Evolutionary conservation across 2,329 filamentous ascomycete species (phyloP), one percentile per base, ranked within the genome.

Genomic region (Arthroderma uncinatum): DNA sequence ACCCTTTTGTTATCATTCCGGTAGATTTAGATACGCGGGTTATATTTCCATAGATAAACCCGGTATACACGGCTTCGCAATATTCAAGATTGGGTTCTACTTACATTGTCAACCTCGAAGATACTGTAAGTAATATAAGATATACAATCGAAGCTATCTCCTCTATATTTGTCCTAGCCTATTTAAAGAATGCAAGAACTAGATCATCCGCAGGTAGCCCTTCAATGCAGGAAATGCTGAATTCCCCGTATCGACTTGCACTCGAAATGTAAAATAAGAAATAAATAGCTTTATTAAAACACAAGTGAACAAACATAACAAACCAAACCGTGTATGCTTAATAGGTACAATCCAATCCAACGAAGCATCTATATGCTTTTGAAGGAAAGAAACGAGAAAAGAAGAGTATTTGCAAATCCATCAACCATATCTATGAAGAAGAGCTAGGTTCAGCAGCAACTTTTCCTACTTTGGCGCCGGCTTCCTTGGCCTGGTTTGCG

Each of bases 401-500:
- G 19, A 53, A 40, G 16, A 42, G 16, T 10, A 36, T 6, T 7
- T 4, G 25, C 25, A 52, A 33, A 56, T 30, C 30, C 10, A 37
- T 57, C 34, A 55, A 16, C 33, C 40, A 21, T 47, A 8, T 53
- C 33, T 53, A 53, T 25, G 50, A 53, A 53, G 33, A 37, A 36
- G 30, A 28, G n/a, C 53, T 50, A 58, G 63, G 67, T 14, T 61
- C 55, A 36, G 61, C 62, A 54, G 67, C 68, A 60, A 66, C 57
- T 59, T 68, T 61, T 12, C 67, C 66, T 10, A 53, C 68, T 58
- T 70, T 59, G n/a, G 67, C 56, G 8, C 12, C 54, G 30, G 62
- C 63, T 55, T 68, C 68, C 61, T 68, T 56, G 58, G 67, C 67
- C 21, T 55, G 7, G 30, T 58, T 40, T 30, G 69, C 71, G 55